Evolutionary conservation across 768 basidiomycete species (phyloP).

Genomic region (Cystobasidium ongulense): DNA sequence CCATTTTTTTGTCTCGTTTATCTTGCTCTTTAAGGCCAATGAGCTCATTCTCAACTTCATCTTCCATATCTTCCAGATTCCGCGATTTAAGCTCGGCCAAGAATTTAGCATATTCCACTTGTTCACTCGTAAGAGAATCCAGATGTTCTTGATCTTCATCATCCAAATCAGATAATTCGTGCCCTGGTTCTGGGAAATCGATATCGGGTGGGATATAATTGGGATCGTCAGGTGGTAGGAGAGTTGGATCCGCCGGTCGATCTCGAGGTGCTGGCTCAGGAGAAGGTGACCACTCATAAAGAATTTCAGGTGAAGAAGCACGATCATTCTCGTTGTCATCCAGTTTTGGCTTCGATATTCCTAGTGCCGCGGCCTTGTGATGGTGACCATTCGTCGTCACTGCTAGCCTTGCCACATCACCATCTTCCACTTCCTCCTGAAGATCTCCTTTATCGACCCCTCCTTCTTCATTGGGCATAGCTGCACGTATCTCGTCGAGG

Average conservation of each 20-base stretch:
- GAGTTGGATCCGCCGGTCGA: conserved; percentile 15
- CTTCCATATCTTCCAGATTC: conserved; percentile 67
- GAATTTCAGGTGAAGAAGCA: conserved; percentile 11
- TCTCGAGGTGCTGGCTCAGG: conserved; percentile 44
- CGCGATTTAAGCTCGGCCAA: conserved; percentile 82
- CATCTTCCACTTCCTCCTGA: neutral
- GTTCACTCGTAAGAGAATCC: conserved; percentile 46
- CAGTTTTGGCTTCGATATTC: neutral
- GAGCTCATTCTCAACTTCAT: conserved; percentile 90
- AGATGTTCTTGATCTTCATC: conserved; percentile 74
- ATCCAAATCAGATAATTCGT: conserved; percentile 52
- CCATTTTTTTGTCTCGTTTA: conserved; percentile 82
- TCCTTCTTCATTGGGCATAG: conserved; percentile 6
- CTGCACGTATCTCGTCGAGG: neutral
- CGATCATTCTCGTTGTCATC: neutral
- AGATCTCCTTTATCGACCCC: conserved; percentile 29
- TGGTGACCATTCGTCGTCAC: neutral
- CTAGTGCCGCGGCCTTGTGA: neutral
- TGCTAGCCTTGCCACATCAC: neutral
- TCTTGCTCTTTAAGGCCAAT: conserved; percentile 66
- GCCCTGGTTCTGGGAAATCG: conserved; percentile 45
- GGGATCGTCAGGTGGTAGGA: neutral
- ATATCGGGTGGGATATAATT: conserved; percentile 33
- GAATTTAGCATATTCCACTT: conserved; percentile 78
- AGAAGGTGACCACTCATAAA: conserved; percentile 47